These are phyloP conservation scores for Cyclaneusma minus DNA, from an alignment of 2,329 filamentous ascomycete species.

Conservation along the genomic window DNA sequence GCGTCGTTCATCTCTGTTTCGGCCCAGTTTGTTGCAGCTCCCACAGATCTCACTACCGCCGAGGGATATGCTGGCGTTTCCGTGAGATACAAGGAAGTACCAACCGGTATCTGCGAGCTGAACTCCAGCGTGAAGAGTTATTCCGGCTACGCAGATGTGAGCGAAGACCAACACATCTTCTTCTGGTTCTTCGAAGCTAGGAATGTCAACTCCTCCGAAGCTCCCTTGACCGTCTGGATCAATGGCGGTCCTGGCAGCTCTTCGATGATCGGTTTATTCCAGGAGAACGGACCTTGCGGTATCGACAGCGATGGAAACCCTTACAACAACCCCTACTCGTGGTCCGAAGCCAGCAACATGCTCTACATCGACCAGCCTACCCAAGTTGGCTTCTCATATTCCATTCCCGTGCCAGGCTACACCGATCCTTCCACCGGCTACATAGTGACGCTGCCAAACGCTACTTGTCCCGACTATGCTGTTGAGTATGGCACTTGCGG, in stretches of 20 bases:
- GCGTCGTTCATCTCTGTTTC: conserved; percentile 1
- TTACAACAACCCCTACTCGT: conserved; percentile 38
- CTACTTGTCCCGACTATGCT: conserved; percentile 33
- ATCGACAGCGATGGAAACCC: conserved; percentile 21
- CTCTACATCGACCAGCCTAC: conserved; percentile 40
- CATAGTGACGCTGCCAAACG: conserved; percentile 28
- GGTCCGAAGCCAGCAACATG: conserved; percentile 42
- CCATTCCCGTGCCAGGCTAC: conserved; percentile 14
- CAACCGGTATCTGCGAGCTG: conserved; percentile 27
- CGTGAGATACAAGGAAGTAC: conserved; percentile 31
- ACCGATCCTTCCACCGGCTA: conserved; percentile 9
- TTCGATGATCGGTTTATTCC: conserved; percentile 47
- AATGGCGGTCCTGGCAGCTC: conserved; percentile 50
- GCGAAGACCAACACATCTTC: conserved; percentile 19
- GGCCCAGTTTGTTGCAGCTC: conserved; percentile 21
- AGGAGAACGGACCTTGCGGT: conserved; percentile 35
- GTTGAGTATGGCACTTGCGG: conserved; percentile 27
- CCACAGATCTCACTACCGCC: conserved; percentile 20
- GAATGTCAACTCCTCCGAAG: conserved; percentile 28
- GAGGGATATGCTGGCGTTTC: conserved; percentile 22
- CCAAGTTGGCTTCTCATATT: conserved; percentile 46
- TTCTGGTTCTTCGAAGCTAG: conserved; percentile 29
- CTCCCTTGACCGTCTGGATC: conserved; percentile 43
- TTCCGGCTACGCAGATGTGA: conserved; percentile 26
- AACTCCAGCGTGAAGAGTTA: conserved; percentile 25